Evolutionary conservation across 2,329 filamentous ascomycete species (phyloP).

Genomic region (Aaosphaeria arxii): DNA sequence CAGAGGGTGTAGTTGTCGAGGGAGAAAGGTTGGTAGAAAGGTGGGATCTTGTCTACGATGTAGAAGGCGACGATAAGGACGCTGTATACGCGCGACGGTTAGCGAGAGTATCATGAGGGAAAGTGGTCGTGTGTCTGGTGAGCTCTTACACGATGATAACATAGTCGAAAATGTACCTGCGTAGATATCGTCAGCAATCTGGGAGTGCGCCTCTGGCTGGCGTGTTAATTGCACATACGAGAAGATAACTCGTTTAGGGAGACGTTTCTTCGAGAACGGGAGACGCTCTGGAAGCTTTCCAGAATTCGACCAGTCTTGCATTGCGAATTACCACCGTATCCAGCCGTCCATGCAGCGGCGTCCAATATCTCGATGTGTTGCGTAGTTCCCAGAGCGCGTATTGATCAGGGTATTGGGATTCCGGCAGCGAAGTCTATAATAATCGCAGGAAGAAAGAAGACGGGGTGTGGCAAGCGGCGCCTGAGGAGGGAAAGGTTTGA

Average conservation of each 20-base stretch:
- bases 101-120: constrained; percentile 15
- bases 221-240: constrained; percentile 41
- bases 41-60: constrained; percentile 52
- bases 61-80: constrained; percentile 51
- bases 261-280: constrained; percentile 53
- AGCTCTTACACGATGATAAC: constrained; percentile 53
- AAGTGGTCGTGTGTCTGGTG: constrained; percentile 32
- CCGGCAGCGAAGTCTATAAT: no score
- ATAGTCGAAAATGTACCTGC: constrained; percentile 58
- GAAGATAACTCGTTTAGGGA: constrained; percentile 50
- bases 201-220: not conserved
- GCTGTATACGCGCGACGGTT: constrained; percentile 32
- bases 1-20: constrained; percentile 56
- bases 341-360: constrained; percentile 5
- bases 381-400: constrained; percentile 4
- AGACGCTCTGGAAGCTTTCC: constrained; percentile 44
- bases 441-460: no score
- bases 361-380: constrained; percentile 1
- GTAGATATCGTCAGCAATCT: not conserved
- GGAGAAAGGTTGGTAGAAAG: constrained; percentile 58
- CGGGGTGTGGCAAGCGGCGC: no score
- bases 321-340: constrained; percentile 15
- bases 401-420: not conserved
- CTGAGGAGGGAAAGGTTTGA: not conserved
- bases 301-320: constrained; percentile 32